phyloP scores from a whole-genome alignment of 1,139 yeast species.

The Magnusiomyces ingens region DNA sequence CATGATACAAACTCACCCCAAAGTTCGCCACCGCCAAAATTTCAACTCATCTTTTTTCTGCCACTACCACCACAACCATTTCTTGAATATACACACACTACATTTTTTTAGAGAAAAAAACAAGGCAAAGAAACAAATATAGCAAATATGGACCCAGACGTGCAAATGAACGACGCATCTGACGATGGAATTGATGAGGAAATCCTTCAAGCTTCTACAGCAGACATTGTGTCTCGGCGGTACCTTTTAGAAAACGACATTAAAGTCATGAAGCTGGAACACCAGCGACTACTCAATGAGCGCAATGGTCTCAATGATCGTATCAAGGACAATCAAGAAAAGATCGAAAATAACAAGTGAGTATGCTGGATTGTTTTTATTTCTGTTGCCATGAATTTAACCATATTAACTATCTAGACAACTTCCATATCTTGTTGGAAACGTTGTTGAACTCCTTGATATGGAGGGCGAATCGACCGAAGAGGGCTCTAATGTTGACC shows the following conservation, averaged over 20 bases:
- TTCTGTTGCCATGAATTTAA: neutral
- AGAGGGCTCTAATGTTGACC: slow-evolving; percentile 93
- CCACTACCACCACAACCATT: too few species aligned
- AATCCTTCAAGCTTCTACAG: slow-evolving; percentile 67
- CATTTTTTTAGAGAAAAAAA: too few species aligned
- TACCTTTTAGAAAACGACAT: slow-evolving; percentile 90
- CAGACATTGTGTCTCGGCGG: slow-evolving; percentile 80
- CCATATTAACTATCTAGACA: slow-evolving; percentile 35
- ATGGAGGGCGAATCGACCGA: slow-evolving; percentile 81
- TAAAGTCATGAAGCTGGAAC: slow-evolving; percentile 89
- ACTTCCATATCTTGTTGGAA: slow-evolving; percentile 95
- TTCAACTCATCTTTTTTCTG: neutral
- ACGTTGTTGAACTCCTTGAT: slow-evolving; percentile 89
- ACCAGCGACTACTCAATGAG: slow-evolving; percentile 85
- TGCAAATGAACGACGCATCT: slow-evolving; percentile 31
- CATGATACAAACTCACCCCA: neutral
- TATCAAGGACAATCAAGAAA: slow-evolving; percentile 93
- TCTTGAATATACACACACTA: too few species aligned
- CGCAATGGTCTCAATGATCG: slow-evolving; percentile 88
- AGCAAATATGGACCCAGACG: slow-evolving; percentile 24
- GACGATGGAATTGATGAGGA: slow-evolving; percentile 66
- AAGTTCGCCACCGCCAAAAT: neutral
- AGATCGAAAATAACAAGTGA: slow-evolving; percentile 80
- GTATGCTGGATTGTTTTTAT: neutral
- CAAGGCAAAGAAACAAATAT: slow-evolving; percentile 25